phyloP scores from a whole-genome alignment of 1,284 basidiomycete genomes.

The Phaffia rhodozyma region DNA sequence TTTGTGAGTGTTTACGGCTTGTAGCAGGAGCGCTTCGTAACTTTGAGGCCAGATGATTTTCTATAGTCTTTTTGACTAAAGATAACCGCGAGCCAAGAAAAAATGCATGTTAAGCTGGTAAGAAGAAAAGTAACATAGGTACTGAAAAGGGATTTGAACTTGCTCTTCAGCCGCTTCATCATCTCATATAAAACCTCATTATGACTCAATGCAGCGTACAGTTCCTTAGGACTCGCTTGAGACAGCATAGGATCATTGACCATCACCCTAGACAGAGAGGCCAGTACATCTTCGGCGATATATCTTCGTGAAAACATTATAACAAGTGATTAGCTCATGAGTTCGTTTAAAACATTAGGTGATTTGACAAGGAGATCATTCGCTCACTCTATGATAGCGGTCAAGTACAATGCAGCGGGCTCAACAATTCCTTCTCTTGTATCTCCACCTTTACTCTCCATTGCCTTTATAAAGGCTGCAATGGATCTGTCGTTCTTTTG shows the following conservation, averaged over 20 bases:
- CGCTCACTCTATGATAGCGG: slow-evolving; percentile 81
- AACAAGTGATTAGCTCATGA: background rate
- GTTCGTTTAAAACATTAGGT: background rate
- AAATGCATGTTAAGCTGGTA: background rate
- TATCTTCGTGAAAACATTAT: slow-evolving; percentile 44
- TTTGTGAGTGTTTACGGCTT: no score
- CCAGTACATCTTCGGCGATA: slow-evolving; percentile 45
- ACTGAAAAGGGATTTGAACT: slow-evolving; percentile 4
- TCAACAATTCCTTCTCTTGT: slow-evolving; percentile 40
- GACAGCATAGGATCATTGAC: slow-evolving; percentile 70
- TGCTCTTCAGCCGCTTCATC: slow-evolving; percentile 78
- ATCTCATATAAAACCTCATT: slow-evolving; percentile 69
- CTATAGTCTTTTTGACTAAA: slow-evolving; percentile 26
- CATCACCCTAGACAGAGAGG: slow-evolving; percentile 67
- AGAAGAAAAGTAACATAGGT: no score
- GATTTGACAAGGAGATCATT: background rate
- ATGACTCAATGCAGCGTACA: slow-evolving; percentile 75
- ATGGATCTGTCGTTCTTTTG: slow-evolving; percentile 20
- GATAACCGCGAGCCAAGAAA: background rate
- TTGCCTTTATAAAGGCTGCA: slow-evolving; percentile 20
- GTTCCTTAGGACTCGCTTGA: slow-evolving; percentile 59
- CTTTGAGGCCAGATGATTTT: slow-evolving; percentile 6
- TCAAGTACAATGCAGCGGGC: slow-evolving; percentile 73
- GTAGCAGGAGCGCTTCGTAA: no score
- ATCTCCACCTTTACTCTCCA: slow-evolving; percentile 31